Evolutionary conservation across 2,329 filamentous ascomycete species (phyloP), one percentile per base, ranked within the genome.

Genomic region (Raffaelea albimanens): DNA sequence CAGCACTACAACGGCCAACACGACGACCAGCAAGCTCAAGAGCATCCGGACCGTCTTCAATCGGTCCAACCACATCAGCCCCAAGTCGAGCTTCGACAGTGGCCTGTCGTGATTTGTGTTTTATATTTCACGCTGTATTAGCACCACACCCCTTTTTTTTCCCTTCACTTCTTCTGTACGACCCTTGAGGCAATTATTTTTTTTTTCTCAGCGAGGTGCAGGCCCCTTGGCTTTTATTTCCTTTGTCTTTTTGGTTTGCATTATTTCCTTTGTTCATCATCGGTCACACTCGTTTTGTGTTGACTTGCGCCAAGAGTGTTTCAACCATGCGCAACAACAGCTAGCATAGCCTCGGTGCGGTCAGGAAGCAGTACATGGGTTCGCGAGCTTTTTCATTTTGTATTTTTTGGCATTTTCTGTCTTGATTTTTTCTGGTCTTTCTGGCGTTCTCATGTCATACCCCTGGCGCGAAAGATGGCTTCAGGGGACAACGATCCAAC

Each of bases 11-110:
- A 59, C 67, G n/a, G 48, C 49, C 53, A 40, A 45, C 10, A 67
- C 69, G 50, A 68, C 71, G 41, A 66, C 68, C 46, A 69, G 69
- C 60, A 79, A 77, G 56, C 66, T 81, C 52, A 79, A 77, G 57
- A 70, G 70, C 45, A 53, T 55, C 48, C 53, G 53, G n/a, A 52
- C 53, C 16, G 76, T 82, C 22, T 81, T 80, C 59, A 73, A 69
- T 54, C 73, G 78, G 41, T 61, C 65, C 39, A 63, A 65, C 43
- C 73, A 68, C 57, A 69, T 66, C 51, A 78, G 71, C 56, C 73
- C 73, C 34, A 67, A 73, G 61, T 66, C 68, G 23, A 75, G 68
- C 59, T 64, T 69, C 49, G 75, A 66, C 44, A 61, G 59, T 36
- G 54, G 58, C 40, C 52, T 50, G 20, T 52, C 54, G 14, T 57